A percentile compares a stretch with the other conserved stretches of the same genome.
Conservation (phyloP, 805 yeast species). For the Metschnikowia amazonensis region DNA sequence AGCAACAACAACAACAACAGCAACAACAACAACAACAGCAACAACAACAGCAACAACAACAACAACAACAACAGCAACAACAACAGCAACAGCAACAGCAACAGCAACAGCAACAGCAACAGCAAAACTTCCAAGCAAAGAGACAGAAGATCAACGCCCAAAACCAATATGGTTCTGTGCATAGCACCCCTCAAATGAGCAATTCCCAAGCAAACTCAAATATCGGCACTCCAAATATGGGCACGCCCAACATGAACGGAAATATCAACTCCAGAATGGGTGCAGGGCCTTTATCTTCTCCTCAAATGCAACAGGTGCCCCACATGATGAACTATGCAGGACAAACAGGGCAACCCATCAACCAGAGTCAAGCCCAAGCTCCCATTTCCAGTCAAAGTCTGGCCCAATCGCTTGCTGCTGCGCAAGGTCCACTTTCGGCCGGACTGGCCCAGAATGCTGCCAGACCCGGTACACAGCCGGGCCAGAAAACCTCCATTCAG, state of each 20-base stretch:
- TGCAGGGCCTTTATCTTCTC: conserved; percentile 13
- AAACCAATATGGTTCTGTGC: conserved; percentile 8
- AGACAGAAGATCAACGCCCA: conserved; percentile 15
- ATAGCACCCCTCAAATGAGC: conserved; percentile 14
- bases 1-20: conserved; percentile 10
- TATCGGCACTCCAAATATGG: conserved; percentile 16
- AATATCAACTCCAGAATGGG: conserved; percentile 10
- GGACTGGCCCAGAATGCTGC: conserved; percentile 2
- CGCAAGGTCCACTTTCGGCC: background rate
- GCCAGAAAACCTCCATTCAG: conserved; percentile 25
- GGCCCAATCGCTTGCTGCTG: conserved; percentile 1
- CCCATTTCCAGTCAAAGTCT: background rate
- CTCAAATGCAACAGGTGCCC: conserved; percentile 13
- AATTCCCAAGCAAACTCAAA: conserved; percentile 12
- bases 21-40: conserved; percentile 9
- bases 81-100: conserved; percentile 14
- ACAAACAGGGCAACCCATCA: background rate
- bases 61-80: conserved; percentile 11
- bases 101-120: conserved; percentile 6
- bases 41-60: conserved; percentile 13
- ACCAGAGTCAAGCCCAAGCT: background rate
- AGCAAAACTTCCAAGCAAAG: conserved; percentile 13
- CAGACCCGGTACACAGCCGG: conserved; percentile 16
- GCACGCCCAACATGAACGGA: conserved; percentile 5
- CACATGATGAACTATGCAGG: conserved; percentile 7